phyloP scores from a whole-genome alignment of 1,284 basidiomycete species.

The Trichosporon faecale region DNA sequence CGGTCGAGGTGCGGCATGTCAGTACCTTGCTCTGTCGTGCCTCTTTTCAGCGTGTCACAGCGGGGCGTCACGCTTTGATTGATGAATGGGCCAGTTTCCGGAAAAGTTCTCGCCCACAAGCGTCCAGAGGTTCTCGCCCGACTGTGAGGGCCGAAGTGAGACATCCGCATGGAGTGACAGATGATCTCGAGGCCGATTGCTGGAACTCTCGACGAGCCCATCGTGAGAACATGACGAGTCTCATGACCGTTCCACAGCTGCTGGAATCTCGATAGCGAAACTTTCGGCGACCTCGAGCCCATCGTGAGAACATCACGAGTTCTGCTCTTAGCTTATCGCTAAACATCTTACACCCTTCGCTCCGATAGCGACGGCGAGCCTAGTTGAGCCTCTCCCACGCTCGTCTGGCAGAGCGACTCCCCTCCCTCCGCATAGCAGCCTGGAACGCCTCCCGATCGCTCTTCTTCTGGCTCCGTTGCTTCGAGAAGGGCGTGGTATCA shows the following conservation, averaged over 20 bases:
- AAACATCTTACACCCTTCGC: background rate
- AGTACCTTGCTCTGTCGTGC: background rate
- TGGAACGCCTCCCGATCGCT: conserved; percentile 4
- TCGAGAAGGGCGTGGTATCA: background rate
- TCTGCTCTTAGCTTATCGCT: background rate
- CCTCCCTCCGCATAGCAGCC: background rate
- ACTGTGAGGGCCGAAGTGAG: background rate
- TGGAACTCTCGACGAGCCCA: background rate
- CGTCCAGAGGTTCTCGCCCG: background rate
- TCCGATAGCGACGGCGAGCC: background rate
- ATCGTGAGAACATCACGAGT: background rate
- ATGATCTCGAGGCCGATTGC: too few relatives aligned
- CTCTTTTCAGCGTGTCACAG: background rate
- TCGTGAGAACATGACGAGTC: background rate
- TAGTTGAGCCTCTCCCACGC: background rate
- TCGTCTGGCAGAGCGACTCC: background rate
- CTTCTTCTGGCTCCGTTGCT: background rate
- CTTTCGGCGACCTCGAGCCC: background rate
- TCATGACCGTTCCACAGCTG: too few relatives aligned
- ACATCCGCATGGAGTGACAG: too few relatives aligned
- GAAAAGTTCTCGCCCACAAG: background rate
- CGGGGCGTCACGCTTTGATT: background rate
- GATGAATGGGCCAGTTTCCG: background rate
- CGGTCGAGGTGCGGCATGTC: background rate
- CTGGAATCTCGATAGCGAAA: background rate